Base-by-base conservation (phyloP, 139 green algal species). In the Pleodorina starrii region DNA sequence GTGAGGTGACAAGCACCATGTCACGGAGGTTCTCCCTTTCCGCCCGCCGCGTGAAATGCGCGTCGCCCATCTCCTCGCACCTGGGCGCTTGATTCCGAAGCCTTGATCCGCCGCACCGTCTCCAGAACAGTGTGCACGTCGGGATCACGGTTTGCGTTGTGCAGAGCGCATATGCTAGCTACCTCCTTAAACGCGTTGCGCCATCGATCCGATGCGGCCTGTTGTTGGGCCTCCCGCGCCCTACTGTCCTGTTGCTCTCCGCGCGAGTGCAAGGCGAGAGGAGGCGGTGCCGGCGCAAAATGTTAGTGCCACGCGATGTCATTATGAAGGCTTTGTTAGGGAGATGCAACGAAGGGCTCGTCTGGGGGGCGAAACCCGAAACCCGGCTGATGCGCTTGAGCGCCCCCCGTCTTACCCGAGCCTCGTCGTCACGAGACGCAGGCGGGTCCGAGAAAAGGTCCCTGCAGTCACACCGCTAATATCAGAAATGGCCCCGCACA, bases 141-240 rank as follows among this genome's bases (percentile, higher is more conserved):
- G 51, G 85, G 85, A n/a, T 94, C 91, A 27, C 89, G 60, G 19
- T 63, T 69, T 23, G 59, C 44, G 1, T 10, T 50, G 2, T 72
- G 63, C 48, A 88, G 72, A 0, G 80, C 89, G 11, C 73, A 80
- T 25, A 90, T 42, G 3, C 32, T 77, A 29, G 91, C 89, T 11
- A 94, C 88, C 46, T 94, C 85, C 43, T 90, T 90, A 68, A 92
- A 92, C 0, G 91, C 91, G 51, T 29, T 86, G 6, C 91, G 91
- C 91, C 89, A 94, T 32, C 83, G 75, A 66, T 92, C 86, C 32
- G 91, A 57, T 43, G 79, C 79, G 9, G 79, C 57, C 32, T 83
- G 71, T 44, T 83, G 71, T 44, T 59, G 72, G 23, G 40, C 51
- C 59, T 86, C 35, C 29, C 44, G 57, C 12, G 54, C 59, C 76